Evolutionary conservation across 208 protist genomes (phyloP).

Genomic region (Lotmaria passim): DNA sequence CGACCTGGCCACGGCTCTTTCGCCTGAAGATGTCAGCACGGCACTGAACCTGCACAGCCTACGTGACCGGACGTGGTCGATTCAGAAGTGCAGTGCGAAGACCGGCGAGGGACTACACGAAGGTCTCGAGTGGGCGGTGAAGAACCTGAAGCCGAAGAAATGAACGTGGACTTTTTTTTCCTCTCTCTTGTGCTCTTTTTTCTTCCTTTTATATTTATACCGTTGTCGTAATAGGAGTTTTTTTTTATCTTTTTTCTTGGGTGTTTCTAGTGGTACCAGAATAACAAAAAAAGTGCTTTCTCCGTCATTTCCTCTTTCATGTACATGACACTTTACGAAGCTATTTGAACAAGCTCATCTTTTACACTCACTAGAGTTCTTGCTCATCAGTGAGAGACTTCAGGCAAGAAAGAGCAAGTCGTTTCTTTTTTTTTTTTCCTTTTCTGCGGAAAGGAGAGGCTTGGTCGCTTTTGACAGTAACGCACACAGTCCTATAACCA

Average conservation of each 20-base stretch:
- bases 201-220: constrained; percentile 11
- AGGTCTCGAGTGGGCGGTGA: constrained; percentile 90
- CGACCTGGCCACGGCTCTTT: constrained; percentile 93
- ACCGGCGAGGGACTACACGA: constrained; percentile 89
- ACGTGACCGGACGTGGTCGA: constrained; percentile 90
- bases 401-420: no score
- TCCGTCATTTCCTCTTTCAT: no score
- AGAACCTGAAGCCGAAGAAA: constrained; percentile 69
- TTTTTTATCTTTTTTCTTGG: constrained; percentile 9
- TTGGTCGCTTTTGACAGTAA: no score
- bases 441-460: no score
- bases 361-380: neutral
- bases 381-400: no score
- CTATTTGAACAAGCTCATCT: neutral
- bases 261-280: constrained; percentile 3
- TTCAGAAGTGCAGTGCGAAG: constrained; percentile 93
- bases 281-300: no score
- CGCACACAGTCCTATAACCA: no score
- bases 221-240: constrained; percentile 4
- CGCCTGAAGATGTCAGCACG: constrained; percentile 86
- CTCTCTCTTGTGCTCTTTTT: constrained; percentile 34
- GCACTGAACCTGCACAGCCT: constrained; percentile 85
- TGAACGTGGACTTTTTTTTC: constrained; percentile 12
- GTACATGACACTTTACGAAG: constrained; percentile 7
- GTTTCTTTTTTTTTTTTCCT: no score